phyloP scores from a whole-genome alignment of 441 rosid species.

The Erodium moschatum region DNA sequence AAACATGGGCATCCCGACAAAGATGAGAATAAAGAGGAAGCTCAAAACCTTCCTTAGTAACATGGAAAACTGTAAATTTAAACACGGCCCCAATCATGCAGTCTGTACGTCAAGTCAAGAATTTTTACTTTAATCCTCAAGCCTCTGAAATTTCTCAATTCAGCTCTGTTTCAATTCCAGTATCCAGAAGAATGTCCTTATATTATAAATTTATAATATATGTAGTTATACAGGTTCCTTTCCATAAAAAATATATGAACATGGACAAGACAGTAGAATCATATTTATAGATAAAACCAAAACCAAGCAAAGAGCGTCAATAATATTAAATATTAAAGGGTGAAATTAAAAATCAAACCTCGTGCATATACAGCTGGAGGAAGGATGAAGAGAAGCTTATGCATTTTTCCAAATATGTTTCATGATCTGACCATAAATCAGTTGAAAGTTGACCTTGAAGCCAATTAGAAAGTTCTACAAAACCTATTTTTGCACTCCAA shows the following conservation, averaged over 20 bases:
- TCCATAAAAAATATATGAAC: no score
- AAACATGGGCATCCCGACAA: neutral
- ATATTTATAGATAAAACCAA: neutral
- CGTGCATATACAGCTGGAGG: conserved; percentile 55
- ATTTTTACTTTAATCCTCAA: no score
- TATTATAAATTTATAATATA: no score
- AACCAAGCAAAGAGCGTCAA: neutral
- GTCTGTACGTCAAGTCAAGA: no score
- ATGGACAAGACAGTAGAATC: neutral
- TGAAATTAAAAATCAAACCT: conserved; percentile 39
- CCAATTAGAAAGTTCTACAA: conserved; percentile 55
- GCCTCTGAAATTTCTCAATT: no score
- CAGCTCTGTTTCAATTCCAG: no score
- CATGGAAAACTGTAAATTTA: no score
- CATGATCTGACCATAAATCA: conserved; percentile 23
- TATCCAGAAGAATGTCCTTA: no score
- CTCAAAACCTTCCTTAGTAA: no score
- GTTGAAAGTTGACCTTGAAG: conserved; percentile 38
- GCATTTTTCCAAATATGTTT: conserved; percentile 35
- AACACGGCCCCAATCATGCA: no score
- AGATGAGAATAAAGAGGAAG: no score
- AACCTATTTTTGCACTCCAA: conserved; percentile 39
- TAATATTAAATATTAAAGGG: neutral
- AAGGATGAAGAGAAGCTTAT: conserved; percentile 50
- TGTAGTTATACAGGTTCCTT: no score